Evolutionary conservation across 2,329 filamentous ascomycete species (phyloP).

Genomic region (Trichoderma oligosporum): DNA sequence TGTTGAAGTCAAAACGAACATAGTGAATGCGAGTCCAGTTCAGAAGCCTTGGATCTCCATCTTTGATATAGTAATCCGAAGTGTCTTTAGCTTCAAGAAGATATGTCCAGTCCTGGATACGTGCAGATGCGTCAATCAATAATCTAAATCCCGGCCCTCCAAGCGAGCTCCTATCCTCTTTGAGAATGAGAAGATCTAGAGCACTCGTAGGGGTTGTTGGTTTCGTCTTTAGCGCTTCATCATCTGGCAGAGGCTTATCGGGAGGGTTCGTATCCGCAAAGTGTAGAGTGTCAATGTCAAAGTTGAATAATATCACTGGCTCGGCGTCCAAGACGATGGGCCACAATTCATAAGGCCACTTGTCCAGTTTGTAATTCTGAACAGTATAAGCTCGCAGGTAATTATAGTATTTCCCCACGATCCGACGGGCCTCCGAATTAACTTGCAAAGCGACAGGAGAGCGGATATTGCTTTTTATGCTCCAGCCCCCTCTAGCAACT

Average conservation of each 20-base stretch:
- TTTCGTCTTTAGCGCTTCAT: not conserved
- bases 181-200: slow-evolving; percentile 7
- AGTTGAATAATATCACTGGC: slow-evolving; percentile 10
- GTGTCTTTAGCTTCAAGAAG: slow-evolving; percentile 1
- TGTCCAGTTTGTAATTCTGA: not conserved
- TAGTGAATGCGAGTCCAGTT: slow-evolving; percentile 11
- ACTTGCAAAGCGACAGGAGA: not conserved
- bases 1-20: slow-evolving; percentile 10
- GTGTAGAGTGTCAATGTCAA: slow-evolving; percentile 12
- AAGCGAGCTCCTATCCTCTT: not conserved
- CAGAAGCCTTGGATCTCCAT: not conserved
- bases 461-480: not conserved
- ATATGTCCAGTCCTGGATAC: slow-evolving; percentile 9
- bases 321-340: not conserved
- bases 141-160: not conserved
- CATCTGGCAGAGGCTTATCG: not conserved
- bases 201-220: not conserved
- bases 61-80: not conserved
- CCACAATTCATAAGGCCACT: not conserved
- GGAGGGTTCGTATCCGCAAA: slow-evolving; percentile 8
- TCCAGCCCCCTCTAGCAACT: not conserved
- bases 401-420: not conserved
- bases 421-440: not conserved
- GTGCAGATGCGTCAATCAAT: not conserved
- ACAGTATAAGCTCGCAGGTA: not conserved